These are phyloP conservation scores for Sarocladium kiliense DNA, from an alignment of 2,329 filamentous ascomycete species.

Conservation along the genomic window DNA sequence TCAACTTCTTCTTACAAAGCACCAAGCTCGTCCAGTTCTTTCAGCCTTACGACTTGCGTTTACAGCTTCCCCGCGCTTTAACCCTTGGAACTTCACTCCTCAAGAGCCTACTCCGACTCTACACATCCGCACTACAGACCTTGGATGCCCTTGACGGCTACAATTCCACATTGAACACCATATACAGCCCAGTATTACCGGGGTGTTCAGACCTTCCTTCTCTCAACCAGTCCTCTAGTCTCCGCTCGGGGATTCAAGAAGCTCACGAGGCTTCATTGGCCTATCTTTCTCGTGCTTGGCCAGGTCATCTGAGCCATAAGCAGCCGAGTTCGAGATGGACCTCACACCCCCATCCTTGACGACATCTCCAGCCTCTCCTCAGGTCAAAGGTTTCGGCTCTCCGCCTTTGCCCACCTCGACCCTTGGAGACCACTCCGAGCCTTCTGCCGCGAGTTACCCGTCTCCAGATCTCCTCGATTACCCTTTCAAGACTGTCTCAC, in stretches of 20 bases:
- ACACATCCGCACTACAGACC: not conserved
- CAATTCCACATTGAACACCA: too few relatives aligned
- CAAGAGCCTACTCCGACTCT: not conserved
- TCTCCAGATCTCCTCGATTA: slow-evolving; percentile 39
- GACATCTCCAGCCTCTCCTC: slow-evolving; percentile 16
- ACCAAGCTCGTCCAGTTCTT: not conserved
- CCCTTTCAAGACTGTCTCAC: slow-evolving; percentile 36
- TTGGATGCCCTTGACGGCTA: not conserved
- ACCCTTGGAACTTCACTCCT: not conserved
- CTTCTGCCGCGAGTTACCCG: slow-evolving; percentile 37
- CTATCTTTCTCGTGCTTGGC: not conserved
- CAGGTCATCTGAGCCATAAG: slow-evolving; percentile 1
- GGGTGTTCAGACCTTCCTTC: not conserved
- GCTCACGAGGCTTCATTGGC: slow-evolving; percentile 3
- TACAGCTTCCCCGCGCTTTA: not conserved
- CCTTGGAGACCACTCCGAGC: slow-evolving; percentile 19
- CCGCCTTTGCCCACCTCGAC: not conserved
- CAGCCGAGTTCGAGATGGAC: slow-evolving; percentile 13
- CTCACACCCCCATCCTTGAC: slow-evolving; percentile 17
- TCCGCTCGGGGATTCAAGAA: not conserved
- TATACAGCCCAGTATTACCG: not conserved
- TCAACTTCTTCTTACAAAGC: not conserved
- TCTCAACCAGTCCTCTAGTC: not conserved
- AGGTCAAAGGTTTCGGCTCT: slow-evolving; percentile 10
- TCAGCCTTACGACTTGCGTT: not conserved